These are phyloP conservation scores for Scheffersomyces illinoinensis DNA, from an alignment of 1,139 yeast species.

Conservation along the genomic window DNA sequence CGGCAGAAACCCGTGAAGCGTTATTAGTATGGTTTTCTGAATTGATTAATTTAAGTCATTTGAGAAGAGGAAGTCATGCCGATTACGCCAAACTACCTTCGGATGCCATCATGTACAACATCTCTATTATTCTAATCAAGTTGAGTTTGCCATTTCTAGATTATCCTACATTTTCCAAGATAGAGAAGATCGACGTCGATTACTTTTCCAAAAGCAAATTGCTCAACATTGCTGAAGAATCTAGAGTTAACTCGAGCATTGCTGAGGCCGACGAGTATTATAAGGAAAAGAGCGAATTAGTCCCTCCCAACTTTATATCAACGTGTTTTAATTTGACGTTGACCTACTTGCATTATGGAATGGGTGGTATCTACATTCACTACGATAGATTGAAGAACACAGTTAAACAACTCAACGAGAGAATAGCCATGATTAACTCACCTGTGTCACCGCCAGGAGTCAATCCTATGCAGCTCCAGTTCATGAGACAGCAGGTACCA, in stretches of 20 bases:
- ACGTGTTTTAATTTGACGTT: slow-evolving; percentile 82
- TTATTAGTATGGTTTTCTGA: slow-evolving; percentile 69
- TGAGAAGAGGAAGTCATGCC: slow-evolving; percentile 85
- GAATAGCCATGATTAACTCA: slow-evolving; percentile 49
- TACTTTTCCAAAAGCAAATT: slow-evolving; percentile 55
- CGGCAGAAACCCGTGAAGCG: slow-evolving; percentile 60
- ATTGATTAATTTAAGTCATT: slow-evolving; percentile 76
- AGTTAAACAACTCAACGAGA: slow-evolving; percentile 53
- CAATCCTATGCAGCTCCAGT: slow-evolving; percentile 32
- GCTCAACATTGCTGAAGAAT: slow-evolving; percentile 73
- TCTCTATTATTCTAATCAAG: slow-evolving; percentile 63
- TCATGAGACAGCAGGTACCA: slow-evolving; percentile 41
- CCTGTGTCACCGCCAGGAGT: slow-evolving; percentile 22
- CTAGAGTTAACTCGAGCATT: slow-evolving; percentile 76
- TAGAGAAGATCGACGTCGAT: slow-evolving; percentile 74
- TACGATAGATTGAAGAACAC: slow-evolving; percentile 56
- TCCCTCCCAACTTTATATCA: slow-evolving; percentile 73
- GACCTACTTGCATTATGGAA: slow-evolving; percentile 83
- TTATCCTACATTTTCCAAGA: slow-evolving; percentile 54
- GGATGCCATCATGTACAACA: slow-evolving; percentile 82
- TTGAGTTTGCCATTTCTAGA: slow-evolving; percentile 86
- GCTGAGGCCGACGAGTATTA: slow-evolving; percentile 66
- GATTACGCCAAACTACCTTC: slow-evolving; percentile 66
- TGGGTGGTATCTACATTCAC: slow-evolving; percentile 71
- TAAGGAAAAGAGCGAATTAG: slow-evolving; percentile 25